Conservation (phyloP, 2,329 filamentous ascomycete genomes). For the Tolypocladium sp. region DNA sequence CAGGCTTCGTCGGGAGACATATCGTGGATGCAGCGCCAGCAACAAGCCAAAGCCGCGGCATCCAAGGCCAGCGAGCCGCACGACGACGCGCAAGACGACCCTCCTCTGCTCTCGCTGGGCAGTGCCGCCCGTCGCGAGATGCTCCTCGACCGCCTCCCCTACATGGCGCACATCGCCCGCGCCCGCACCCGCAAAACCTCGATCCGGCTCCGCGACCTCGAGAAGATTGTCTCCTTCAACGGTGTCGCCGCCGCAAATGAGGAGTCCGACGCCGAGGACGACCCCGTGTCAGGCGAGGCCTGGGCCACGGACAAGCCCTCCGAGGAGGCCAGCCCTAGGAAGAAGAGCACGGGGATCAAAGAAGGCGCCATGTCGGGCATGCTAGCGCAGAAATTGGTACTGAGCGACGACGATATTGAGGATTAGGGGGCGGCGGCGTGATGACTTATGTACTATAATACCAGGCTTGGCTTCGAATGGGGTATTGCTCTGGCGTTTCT, state of each 20-base stretch:
- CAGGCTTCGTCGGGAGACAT: conserved; percentile 18
- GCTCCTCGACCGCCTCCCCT: conserved; percentile 79
- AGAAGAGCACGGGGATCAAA: conserved; percentile 31
- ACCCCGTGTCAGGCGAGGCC: conserved; percentile 32
- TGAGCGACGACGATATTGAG: conserved; percentile 81
- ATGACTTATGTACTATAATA: not conserved
- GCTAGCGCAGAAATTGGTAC: conserved; percentile 55
- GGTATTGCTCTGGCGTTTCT: not conserved
- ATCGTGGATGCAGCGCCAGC: conserved; percentile 25
- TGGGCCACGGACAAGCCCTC: conserved; percentile 55
- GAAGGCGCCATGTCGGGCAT: conserved; percentile 28
- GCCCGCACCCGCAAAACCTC: conserved; percentile 28
- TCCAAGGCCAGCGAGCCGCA: conserved; percentile 5
- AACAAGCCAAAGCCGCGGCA: conserved; percentile 13
- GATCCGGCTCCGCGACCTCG: conserved; percentile 47
- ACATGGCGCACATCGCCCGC: conserved; percentile 60
- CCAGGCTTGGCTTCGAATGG: not conserved
- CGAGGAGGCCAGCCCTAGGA: conserved; percentile 42
- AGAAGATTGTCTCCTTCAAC: conserved; percentile 59
- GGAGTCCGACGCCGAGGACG: conserved; percentile 34
- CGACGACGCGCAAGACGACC: conserved; percentile 12
- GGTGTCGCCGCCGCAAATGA: conserved; percentile 45
- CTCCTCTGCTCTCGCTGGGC: conserved; percentile 48
- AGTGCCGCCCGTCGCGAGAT: conserved; percentile 62
- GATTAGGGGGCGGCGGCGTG: conserved; percentile 36